Conservation (phyloP, 768 basidiomycete genomes). For the Kockovaella imperatae region DNA sequence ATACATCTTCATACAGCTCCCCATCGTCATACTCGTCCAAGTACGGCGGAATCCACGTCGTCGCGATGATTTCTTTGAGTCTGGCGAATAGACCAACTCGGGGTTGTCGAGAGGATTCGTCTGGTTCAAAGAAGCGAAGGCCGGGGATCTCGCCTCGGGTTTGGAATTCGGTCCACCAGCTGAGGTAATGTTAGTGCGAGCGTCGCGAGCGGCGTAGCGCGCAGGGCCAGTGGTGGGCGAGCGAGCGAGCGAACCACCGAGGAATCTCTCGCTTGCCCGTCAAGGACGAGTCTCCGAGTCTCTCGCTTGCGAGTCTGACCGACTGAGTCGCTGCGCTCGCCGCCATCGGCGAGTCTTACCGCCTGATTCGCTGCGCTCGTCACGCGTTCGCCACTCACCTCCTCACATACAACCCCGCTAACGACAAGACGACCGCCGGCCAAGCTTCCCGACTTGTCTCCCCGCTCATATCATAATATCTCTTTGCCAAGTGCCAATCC, state of each 20-base stretch:
- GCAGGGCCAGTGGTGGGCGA: too few species aligned
- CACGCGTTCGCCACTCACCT: conserved; percentile 49
- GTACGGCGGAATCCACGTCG: conserved; percentile 1
- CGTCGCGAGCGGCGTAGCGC: neutral
- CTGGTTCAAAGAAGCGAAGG: conserved; percentile 23
- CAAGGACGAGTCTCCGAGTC: too few species aligned
- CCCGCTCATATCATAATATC: conserved; percentile 83
- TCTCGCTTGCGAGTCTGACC: too few species aligned
- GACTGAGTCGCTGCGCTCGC: too few species aligned
- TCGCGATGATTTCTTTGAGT: conserved; percentile 19
- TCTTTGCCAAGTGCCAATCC: conserved; percentile 95
- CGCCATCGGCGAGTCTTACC: neutral
- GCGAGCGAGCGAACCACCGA: too few species aligned
- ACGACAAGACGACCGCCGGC: conserved; percentile 72
- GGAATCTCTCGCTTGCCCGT: too few species aligned
- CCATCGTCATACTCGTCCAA: conserved; percentile 2
- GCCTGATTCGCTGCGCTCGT: neutral
- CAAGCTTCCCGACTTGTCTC: conserved; percentile 85
- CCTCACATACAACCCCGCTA: conserved; percentile 69
- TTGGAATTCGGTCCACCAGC: conserved; percentile 30
- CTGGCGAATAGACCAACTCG: conserved; percentile 16
- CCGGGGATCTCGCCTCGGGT: conserved; percentile 26
- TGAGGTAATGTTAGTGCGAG: conserved; percentile 2
- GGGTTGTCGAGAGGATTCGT: too few species aligned
- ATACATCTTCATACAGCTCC: conserved; percentile 17